phyloP scores from a whole-genome alignment of 148 eudicot species.

The Nepenthes mirabilis region DNA sequence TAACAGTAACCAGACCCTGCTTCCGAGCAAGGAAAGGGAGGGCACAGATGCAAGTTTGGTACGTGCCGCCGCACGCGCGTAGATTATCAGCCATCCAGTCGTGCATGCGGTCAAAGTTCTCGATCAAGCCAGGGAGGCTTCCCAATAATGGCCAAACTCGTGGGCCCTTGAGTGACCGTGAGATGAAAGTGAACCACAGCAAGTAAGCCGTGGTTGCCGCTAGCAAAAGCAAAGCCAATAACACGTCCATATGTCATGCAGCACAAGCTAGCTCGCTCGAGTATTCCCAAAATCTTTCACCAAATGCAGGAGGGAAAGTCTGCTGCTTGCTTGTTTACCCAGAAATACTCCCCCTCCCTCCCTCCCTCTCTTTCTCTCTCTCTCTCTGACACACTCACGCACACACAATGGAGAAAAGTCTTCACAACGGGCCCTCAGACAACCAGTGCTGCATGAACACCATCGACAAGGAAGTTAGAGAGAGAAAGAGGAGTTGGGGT shows the following conservation, averaged over 20 bases:
- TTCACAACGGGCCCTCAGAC: no score
- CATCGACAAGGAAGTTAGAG: no score
- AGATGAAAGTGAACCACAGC: constrained; percentile 88
- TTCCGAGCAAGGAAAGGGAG: constrained; percentile 70
- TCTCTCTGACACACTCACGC: no score
- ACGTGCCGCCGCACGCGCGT: constrained; percentile 75
- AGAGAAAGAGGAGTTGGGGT: no score
- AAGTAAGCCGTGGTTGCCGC: constrained; percentile 42
- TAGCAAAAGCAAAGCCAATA: constrained; percentile 34
- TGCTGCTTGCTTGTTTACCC: no score
- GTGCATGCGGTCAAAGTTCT: constrained; percentile 75
- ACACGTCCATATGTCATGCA: constrained; percentile 33
- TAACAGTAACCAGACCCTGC: constrained; percentile 86
- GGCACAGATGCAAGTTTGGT: constrained; percentile 90
- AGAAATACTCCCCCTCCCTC: no score
- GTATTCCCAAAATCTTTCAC: constrained; percentile 3
- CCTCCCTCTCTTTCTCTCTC: no score
- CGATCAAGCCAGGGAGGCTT: constrained; percentile 70
- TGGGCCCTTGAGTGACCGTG: constrained; percentile 68
- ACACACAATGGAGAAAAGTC: no score
- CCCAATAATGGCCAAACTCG: constrained; percentile 88
- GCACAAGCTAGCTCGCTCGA: no score
- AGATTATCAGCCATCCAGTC: constrained; percentile 93
- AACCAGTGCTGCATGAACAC: no score
- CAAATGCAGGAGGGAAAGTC: background rate